Base-by-base conservation (phyloP, 2,329 filamentous ascomycete species). In the Stagonosporopsis rhizophila region DNA sequence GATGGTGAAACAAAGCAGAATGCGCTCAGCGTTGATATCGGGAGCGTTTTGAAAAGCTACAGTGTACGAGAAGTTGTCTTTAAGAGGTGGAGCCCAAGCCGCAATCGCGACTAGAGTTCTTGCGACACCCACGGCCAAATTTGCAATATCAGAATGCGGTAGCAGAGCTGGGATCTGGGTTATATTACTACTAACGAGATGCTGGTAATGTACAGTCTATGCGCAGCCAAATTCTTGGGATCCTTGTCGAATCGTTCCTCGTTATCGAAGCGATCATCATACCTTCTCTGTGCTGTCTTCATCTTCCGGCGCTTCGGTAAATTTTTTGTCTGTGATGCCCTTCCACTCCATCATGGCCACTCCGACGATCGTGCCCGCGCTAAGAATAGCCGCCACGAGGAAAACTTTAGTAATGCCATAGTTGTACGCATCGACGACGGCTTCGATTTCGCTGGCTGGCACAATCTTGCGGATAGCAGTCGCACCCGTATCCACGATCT, bases 1-100 rank as follows among this genome's bases (percentile, higher is more conserved):
- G 77, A 79, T 42, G 77, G 79, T 2, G 74, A 76, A 32, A 22
- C 42, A 3, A 80, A 80, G 15, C 67, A 79, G 15, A 74, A 76
- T 11, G 69, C 70, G 3, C 69, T 65, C 6, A 67, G 64, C 47
- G 62, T 79, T 23, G 86, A 90, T 56, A 82, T 95, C 46, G 83
- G 87, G 1, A 79, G 78, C 9, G 75, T 89, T 23, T 75, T 97
- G 67, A 82, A 82, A 66, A 80, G 83, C 51, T 97, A 96, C 73
- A 88, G 83, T 65, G 83, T 97, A 20, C 83, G 91, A 58, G 93
- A 97, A 73, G 85, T 96, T 59, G 85, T 90, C 59, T 81, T 96
- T 50, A 89, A 87, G 78, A 84, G 94, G 59, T 97, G 92, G 92
- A 86, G 90, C 44, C 88, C 88, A 45, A 96, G 96, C 75, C 83